phyloP scores from a whole-genome alignment of 2,329 filamentous ascomycete species.

The Epichloe uncinata region DNA sequence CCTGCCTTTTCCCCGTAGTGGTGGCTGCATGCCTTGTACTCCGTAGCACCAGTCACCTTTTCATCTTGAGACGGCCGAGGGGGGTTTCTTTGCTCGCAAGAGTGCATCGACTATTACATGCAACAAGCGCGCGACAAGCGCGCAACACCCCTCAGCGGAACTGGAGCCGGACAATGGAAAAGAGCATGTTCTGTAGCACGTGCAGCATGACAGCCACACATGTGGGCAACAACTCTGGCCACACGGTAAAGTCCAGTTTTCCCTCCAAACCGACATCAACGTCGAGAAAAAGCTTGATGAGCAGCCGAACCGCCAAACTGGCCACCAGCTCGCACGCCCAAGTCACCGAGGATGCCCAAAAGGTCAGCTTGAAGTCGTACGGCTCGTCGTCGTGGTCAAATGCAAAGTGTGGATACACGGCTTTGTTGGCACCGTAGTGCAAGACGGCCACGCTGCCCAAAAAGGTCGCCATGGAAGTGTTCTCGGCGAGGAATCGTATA shows the following conservation, averaged over 20 bases:
- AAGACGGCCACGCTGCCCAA: constrained; percentile 51
- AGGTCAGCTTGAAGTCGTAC: constrained; percentile 51
- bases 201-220: constrained; percentile 53
- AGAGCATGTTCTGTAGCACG: constrained; percentile 59
- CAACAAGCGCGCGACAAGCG: not conserved
- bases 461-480: constrained; percentile 55
- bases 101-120: not conserved
- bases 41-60: not conserved
- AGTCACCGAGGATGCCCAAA: constrained; percentile 48
- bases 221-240: constrained; percentile 54
- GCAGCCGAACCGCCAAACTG: constrained; percentile 42
- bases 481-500: constrained; percentile 53
- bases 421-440: constrained; percentile 53
- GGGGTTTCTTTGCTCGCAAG: not conserved
- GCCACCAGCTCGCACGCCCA: constrained; percentile 55
- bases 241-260: constrained; percentile 49
- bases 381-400: constrained; percentile 37
- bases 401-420: constrained; percentile 57
- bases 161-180: constrained; percentile 52
- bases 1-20: not conserved
- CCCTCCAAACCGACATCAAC: constrained; percentile 52
- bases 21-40: not conserved
- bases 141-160: constrained; percentile 23
- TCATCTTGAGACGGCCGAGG: not conserved
- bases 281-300: constrained; percentile 45